phyloP scores from a whole-genome alignment of 495 filamentous ascomycete species.

The Penicillium cataractarum region DNA sequence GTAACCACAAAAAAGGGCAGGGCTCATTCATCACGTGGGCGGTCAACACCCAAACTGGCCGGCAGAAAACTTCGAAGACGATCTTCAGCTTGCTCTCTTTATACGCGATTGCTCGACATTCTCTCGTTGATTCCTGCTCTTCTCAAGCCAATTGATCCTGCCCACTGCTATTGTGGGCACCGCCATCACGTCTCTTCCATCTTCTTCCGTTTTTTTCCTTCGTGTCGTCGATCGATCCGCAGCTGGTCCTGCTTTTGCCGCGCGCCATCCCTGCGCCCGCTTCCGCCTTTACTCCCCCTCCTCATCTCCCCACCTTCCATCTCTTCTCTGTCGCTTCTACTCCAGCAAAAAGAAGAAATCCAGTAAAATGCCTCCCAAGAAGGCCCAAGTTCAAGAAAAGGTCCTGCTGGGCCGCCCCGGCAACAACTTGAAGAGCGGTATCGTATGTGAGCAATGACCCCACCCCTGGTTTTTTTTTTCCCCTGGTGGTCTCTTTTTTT shows the following conservation, averaged over 20 bases:
- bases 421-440: constrained; percentile 99
- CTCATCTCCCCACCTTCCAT: constrained; percentile 33
- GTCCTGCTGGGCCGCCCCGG: constrained; percentile 85
- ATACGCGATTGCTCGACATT: constrained; percentile 1
- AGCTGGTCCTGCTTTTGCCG: constrained; percentile 55
- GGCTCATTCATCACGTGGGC: constrained; percentile 34
- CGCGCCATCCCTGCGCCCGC: constrained; percentile 30
- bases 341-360: constrained; percentile 52
- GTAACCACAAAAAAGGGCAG: constrained; percentile 18
- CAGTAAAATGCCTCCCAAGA: constrained; percentile 60
- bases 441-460: constrained; percentile 75
- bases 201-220: constrained; percentile 35
- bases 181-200: constrained; percentile 46
- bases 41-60: constrained; percentile 15
- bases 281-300: constrained; percentile 34
- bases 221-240: constrained; percentile 45
- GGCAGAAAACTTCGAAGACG: constrained; percentile 36
- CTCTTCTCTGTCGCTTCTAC: constrained; percentile 44
- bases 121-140: constrained; percentile 17
- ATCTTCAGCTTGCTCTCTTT: constrained; percentile 11
- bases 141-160: constrained; percentile 24
- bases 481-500: constrained; percentile 17
- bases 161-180: constrained; percentile 37
- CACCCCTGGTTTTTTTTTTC: constrained; percentile 37
- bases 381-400: constrained; percentile 58